Base-by-base conservation (phyloP, 306 rosid genomes). In the Spatholobus suberectus region DNA sequence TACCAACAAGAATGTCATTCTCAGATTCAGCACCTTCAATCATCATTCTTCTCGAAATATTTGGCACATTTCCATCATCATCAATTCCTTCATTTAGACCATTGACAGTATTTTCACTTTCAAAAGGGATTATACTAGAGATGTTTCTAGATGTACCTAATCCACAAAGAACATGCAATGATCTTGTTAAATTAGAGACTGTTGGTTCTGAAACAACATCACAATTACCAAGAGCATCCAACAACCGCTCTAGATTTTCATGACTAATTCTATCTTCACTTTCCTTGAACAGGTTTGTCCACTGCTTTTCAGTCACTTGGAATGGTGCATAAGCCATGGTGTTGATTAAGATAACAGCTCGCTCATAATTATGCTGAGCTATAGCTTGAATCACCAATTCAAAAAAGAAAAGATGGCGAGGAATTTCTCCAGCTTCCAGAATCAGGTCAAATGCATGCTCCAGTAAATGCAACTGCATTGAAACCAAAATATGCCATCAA, bases 301-400 rank as follows among this genome's bases (percentile, higher is more conserved):
- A 96, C 77, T 92, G 96, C 82, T 63, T 88, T 83, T 93, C 91
- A 27, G 91, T 79, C 70, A 92, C 88, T 75, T 75, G 96, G 85
- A 87, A 96, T 27, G 99, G 98, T 27, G 98, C 97, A 82, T 90
- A 85, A 75, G 93, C 92, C 94, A 92, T 87, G 65, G 94, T 75
- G 77, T 80, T 87, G 27, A 95, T 78, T 76, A 93, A 84, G 83
- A 85, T 57, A 77, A 86, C 85, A n/a, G 98, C 96, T 79, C 83
- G 90, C 77, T 84, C 88, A 76, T 88, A 92, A 73, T 86, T 86
- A 23, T 85, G 80, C 67, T 32, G 90, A 71, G 88, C 83, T 40
- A 82, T 81, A 55, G 91, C 90, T 88, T 91, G 97, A 77, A 91
- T 75, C 74, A 96, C 72, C 90, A 93, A 86, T 87, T 93, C 96